Evolutionary conservation across 192 early-diverging fungal species (phyloP).

Genomic region (Umbelopsis vinacea): DNA sequence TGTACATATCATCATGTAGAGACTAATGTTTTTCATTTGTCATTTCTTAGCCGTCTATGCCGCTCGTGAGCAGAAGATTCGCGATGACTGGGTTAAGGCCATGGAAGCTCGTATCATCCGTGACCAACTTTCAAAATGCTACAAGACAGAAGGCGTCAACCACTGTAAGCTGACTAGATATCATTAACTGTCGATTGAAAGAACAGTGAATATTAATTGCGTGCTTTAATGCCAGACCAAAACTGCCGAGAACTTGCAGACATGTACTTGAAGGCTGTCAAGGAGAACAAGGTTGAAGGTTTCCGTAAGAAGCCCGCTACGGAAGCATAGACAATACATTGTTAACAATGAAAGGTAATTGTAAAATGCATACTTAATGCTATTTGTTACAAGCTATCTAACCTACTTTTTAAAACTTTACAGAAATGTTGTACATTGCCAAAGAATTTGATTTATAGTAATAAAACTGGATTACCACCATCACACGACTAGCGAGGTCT

Average conservation of each 20-base stretch:
- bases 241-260: slow-evolving; percentile 87
- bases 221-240: slow-evolving; percentile 49
- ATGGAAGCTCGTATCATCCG: slow-evolving; percentile 86
- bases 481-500: neutral
- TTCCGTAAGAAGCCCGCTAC: slow-evolving; percentile 47
- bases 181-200: neutral
- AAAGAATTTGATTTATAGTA: slow-evolving; percentile 23
- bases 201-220: neutral
- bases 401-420: neutral
- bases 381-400: neutral
- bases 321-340: slow-evolving; percentile 38
- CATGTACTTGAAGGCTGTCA: slow-evolving; percentile 75
- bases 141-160: slow-evolving; percentile 91
- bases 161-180: slow-evolving; percentile 52
- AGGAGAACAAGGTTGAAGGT: slow-evolving; percentile 58
- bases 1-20: neutral
- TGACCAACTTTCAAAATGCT: slow-evolving; percentile 91
- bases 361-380: neutral
- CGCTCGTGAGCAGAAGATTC: slow-evolving; percentile 78
- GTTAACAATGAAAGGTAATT: slow-evolving; percentile 15
- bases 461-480: neutral
- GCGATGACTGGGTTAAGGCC: slow-evolving; percentile 89
- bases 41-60: slow-evolving; percentile 57
- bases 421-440: slow-evolving; percentile 23
- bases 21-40: neutral